Evolutionary conservation across 495 filamentous ascomycete genomes (phyloP).

Genomic region (Xylaria castorea): DNA sequence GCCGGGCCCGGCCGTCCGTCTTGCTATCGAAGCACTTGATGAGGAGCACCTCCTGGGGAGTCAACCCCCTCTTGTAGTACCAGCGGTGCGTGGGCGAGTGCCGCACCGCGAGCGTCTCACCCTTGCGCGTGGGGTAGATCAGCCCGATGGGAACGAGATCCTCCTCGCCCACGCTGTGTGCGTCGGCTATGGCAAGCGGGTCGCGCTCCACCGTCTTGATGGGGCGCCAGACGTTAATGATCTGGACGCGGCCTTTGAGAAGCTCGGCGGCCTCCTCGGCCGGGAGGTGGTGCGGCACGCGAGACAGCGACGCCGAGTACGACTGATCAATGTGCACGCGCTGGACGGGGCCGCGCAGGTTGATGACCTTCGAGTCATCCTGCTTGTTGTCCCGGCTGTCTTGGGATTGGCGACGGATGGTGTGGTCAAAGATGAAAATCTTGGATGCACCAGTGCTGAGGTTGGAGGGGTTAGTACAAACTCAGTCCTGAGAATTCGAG

Average conservation of each 20-base stretch:
- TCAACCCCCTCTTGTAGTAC: constrained; percentile 78
- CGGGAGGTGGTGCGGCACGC: constrained; percentile 67
- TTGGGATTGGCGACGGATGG: constrained; percentile 63
- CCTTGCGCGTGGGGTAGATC: constrained; percentile 74
- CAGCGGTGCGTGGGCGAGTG: constrained; percentile 66
- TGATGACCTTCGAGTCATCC: neutral
- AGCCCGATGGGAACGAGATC: constrained; percentile 75
- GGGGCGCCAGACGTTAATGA: constrained; percentile 83
- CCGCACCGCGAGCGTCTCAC: constrained; percentile 74
- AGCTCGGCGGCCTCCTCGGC: constrained; percentile 65
- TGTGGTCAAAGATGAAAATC: constrained; percentile 79
- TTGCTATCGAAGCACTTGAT: constrained; percentile 78
- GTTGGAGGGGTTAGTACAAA: constrained; percentile 33
- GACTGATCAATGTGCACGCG: constrained; percentile 78
- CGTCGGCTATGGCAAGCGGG: constrained; percentile 68
- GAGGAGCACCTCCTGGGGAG: constrained; percentile 65
- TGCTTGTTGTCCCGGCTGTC: constrained; percentile 29
- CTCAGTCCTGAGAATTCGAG: neutral
- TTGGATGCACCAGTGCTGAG: constrained; percentile 67
- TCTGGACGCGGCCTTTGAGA: constrained; percentile 69
- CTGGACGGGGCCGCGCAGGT: constrained; percentile 65
- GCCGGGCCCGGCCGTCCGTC: constrained; percentile 62
- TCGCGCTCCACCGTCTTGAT: constrained; percentile 69
- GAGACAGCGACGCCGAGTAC: constrained; percentile 61
- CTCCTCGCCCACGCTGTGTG: constrained; percentile 62